A percentile compares a stretch with the other conserved stretches of the same genome.
Evolutionary conservation across 306 rosid species (phyloP).

Genomic region (Gleditsia sinensis): DNA sequence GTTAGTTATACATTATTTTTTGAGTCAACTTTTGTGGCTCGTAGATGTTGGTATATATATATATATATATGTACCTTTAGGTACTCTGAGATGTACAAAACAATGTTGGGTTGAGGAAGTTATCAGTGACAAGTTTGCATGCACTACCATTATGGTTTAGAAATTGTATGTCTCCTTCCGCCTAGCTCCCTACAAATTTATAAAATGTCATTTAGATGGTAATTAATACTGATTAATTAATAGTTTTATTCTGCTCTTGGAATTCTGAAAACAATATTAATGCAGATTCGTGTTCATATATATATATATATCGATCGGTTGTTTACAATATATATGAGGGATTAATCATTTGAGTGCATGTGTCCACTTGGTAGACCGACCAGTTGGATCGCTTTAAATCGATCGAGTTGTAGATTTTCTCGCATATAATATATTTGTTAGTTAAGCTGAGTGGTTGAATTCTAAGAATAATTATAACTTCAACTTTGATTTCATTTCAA

Average conservation of each 20-base stretch:
- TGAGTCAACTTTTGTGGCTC: not conserved
- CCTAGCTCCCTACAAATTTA: constrained; percentile 7
- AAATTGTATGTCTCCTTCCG: not conserved
- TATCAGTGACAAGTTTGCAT: constrained; percentile 35
- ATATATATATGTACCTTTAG: not conserved
- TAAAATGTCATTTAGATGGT: not conserved
- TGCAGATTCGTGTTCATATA: constrained; percentile 1
- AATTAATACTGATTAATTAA: no score
- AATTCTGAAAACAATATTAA: no score
- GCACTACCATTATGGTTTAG: constrained; percentile 1
- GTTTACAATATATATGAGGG: constrained; percentile 26
- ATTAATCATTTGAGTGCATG: constrained; percentile 36
- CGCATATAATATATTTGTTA: constrained; percentile 41
- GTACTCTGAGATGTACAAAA: constrained; percentile 42
- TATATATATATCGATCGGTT: constrained; percentile 6
- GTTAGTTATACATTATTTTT: constrained; percentile 19
- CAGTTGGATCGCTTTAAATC: constrained; percentile 34
- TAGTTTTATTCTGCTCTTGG: not conserved
- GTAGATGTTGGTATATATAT: not conserved
- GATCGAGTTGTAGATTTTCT: constrained; percentile 22
- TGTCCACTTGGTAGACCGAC: constrained; percentile 47
- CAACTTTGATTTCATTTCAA: constrained; percentile 33
- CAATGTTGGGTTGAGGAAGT: constrained; percentile 13
- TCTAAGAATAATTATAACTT: constrained; percentile 43
- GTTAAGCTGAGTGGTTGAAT: constrained; percentile 41